Percentiles rank a stretch among this genome's conserved stretches.
phyloP scores from a whole-genome alignment of 2,329 filamentous ascomycete species.

The Thielaviopsis cerberus region DNA sequence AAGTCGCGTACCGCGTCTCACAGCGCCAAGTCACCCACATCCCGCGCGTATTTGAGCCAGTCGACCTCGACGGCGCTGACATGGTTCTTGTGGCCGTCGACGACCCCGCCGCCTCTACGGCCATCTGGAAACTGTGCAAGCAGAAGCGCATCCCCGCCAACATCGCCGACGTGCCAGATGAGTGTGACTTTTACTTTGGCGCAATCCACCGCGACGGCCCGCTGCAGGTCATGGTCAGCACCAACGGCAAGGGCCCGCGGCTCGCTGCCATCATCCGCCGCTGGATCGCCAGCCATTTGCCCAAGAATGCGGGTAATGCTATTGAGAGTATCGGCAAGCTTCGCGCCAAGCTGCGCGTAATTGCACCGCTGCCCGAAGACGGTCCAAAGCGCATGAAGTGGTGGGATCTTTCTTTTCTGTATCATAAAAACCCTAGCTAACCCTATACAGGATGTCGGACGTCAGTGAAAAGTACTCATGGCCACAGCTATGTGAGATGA shows the following conservation, averaged over 20 bases:
- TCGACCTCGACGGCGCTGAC: conserved; percentile 62
- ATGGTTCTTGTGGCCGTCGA: conserved; percentile 93
- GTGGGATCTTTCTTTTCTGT: conserved; percentile 26
- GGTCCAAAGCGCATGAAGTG: conserved; percentile 81
- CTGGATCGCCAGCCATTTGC: conserved; percentile 60
- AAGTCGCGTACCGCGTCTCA: conserved; percentile 67
- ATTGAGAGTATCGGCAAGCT: conserved; percentile 70
- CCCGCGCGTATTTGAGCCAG: conserved; percentile 66
- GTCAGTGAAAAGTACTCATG: conserved; percentile 77
- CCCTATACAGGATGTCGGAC: conserved; percentile 56
- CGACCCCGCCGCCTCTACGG: conserved; percentile 73
- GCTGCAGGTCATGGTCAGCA: conserved; percentile 95
- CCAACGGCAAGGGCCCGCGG: conserved; percentile 87
- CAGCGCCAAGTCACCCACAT: conserved; percentile 60
- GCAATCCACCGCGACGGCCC: conserved; percentile 89
- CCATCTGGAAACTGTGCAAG: conserved; percentile 88
- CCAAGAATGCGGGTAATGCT: conserved; percentile 63
- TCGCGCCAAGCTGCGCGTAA: conserved; percentile 56
- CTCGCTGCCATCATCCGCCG: conserved; percentile 71
- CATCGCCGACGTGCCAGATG: conserved; percentile 87
- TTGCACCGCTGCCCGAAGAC: conserved; percentile 54
- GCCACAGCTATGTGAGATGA: conserved; percentile 67
- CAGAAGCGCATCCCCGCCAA: conserved; percentile 70
- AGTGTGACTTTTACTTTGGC: conserved; percentile 98
- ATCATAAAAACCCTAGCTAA: conserved; percentile 8